phyloP scores from a whole-genome alignment of 345 rosid genomes.

The Acer campestre region DNA sequence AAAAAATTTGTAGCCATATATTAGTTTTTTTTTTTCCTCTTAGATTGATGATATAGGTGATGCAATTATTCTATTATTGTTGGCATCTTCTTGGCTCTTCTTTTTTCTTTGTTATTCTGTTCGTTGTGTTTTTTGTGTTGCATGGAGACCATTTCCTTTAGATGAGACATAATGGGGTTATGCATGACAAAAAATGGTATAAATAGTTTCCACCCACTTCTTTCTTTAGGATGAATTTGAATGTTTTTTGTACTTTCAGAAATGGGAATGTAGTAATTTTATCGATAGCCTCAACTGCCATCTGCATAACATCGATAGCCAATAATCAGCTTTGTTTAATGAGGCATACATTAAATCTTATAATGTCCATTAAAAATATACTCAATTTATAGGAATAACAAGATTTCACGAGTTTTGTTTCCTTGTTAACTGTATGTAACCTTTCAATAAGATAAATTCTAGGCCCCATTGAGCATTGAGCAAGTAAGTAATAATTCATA shows the following conservation, averaged over 20 bases:
- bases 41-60: neutral
- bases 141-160: neutral
- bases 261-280: neutral
- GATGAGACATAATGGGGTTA: neutral
- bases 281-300: neutral
- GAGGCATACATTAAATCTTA: neutral
- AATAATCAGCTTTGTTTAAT: neutral
- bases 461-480: neutral
- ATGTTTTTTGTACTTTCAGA: neutral
- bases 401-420: neutral
- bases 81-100: neutral
- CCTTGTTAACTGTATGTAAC: neutral
- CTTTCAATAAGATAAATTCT: neutral
- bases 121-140: neutral
- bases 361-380: neutral
- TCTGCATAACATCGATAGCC: neutral
- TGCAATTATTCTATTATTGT: neutral
- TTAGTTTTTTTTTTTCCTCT: neutral
- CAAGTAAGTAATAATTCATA: neutral
- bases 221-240: neutral
- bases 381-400: neutral
- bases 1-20: neutral
- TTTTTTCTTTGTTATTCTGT: neutral
- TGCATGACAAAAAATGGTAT: neutral
- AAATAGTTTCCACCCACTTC: neutral